These are phyloP conservation scores for Amanita thiersii DNA, from an alignment of 768 basidiomycete species.

Conservation along the genomic window DNA sequence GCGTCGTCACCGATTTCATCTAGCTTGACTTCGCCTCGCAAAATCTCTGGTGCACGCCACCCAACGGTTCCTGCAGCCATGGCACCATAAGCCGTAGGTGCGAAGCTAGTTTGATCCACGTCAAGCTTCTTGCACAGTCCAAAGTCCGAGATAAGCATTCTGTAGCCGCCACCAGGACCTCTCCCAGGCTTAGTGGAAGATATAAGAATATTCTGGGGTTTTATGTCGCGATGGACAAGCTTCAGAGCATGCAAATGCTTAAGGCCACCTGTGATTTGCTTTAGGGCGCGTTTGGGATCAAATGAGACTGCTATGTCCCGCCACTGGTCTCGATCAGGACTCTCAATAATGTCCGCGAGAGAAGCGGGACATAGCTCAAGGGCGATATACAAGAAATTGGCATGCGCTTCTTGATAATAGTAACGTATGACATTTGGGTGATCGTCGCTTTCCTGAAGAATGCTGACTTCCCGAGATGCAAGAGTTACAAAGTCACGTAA, in stretches of 20 bases:
- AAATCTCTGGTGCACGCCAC: slow-evolving; percentile 95
- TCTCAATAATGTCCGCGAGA: slow-evolving; percentile 81
- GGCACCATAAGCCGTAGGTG: slow-evolving; percentile 85
- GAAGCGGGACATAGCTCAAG: slow-evolving; percentile 91
- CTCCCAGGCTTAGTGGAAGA: slow-evolving; percentile 54
- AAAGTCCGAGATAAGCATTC: slow-evolving; percentile 96
- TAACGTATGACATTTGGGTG: slow-evolving; percentile 98
- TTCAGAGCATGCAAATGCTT: slow-evolving; percentile 89
- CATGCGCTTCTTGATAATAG: slow-evolving; percentile 92
- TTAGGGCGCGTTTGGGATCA: slow-evolving; percentile 81
- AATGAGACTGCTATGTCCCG: slow-evolving; percentile 74
- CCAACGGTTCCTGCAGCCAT: slow-evolving; percentile 92
- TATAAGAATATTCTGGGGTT: slow-evolving; percentile 95
- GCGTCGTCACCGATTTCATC: slow-evolving; percentile 68
- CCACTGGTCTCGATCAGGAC: slow-evolving; percentile 56
- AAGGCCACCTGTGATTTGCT: slow-evolving; percentile 81
- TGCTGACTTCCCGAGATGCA: slow-evolving; percentile 86
- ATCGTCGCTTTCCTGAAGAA: slow-evolving; percentile 95
- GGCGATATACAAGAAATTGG: slow-evolving; percentile 95
- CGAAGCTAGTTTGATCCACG: slow-evolving; percentile 91
- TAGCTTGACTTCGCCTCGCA: slow-evolving; percentile 89
- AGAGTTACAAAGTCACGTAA: slow-evolving; percentile 94
- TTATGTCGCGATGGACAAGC: slow-evolving; percentile 97
- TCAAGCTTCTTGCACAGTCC: slow-evolving; percentile 95
- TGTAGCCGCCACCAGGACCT: slow-evolving; percentile 32